phyloP scores from a whole-genome alignment of 1,139 yeast species.

The Starmera stellimalicola region DNA sequence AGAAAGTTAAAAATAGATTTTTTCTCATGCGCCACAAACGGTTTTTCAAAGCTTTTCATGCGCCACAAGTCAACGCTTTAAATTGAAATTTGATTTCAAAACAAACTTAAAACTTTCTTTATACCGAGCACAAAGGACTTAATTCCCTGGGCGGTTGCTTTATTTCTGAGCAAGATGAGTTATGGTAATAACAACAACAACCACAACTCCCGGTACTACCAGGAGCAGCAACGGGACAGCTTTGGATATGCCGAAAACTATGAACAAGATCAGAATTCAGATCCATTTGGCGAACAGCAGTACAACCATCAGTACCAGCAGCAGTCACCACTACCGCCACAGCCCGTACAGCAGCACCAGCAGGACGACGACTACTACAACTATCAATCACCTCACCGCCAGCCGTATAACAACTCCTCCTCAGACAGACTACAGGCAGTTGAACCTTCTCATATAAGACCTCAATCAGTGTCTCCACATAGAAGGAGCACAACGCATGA shows the following conservation, averaged over 20 bases:
- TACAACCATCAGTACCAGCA: not conserved
- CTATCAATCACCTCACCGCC: no score
- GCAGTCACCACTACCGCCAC: no score
- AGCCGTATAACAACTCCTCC: constrained; percentile 3
- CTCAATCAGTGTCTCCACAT: constrained; percentile 6
- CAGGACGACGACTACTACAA: no score
- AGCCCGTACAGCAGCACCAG: no score
- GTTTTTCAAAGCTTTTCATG: not conserved
- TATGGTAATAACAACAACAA: not conserved
- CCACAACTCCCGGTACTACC: no score
- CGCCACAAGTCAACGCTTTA: not conserved
- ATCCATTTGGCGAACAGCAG: not conserved
- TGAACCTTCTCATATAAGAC: constrained; percentile 7
- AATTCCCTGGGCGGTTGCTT: no score
- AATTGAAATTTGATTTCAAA: not conserved
- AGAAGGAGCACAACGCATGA: constrained; percentile 8
- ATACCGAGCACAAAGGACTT: no score
- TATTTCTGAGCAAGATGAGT: not conserved
- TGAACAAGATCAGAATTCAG: not conserved
- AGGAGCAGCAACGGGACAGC: no score
- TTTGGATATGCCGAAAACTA: no score
- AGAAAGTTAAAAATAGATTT: not conserved
- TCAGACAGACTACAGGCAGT: constrained; percentile 10
- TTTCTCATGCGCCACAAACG: not conserved
- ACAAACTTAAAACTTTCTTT: no score